Evolutionary conservation across 139 green algal species (phyloP).

Genomic region (Tetradesmus obliquus): DNA sequence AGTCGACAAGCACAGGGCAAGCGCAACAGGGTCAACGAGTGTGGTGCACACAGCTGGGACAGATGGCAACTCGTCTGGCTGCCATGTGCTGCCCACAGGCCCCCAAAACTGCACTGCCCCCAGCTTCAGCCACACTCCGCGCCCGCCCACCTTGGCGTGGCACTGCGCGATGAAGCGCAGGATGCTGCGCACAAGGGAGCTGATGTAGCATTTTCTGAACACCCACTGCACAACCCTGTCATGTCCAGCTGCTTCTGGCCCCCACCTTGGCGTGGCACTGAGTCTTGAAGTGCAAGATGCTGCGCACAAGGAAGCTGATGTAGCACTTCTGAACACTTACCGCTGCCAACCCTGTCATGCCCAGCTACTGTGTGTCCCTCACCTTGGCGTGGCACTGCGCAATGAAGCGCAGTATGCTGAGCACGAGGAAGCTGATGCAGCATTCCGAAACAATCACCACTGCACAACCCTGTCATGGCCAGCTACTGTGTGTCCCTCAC

Average conservation of each 20-base stretch:
- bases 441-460: not conserved
- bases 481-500: constrained; percentile 36
- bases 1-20: not conserved
- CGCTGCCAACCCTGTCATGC: no score
- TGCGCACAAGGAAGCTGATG: constrained; percentile 51
- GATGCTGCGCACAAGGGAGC: constrained; percentile 56
- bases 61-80: no score
- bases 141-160: constrained; percentile 79
- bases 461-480: not conserved
- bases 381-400: constrained; percentile 90
- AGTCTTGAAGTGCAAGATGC: no score
- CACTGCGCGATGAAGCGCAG: constrained; percentile 88
- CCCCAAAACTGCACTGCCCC: not conserved
- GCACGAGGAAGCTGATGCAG: constrained; percentile 58
- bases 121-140: no score
- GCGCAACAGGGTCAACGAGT: not conserved
- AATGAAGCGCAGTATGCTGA: constrained; percentile 79
- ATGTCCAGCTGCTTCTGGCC: not conserved
- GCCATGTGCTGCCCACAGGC: not conserved
- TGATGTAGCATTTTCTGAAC: constrained; percentile 48
- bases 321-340: constrained; percentile 44
- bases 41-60: not conserved
- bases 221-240: not conserved
- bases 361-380: constrained; percentile 18
- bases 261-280: constrained; percentile 92